phyloP scores from a whole-genome alignment of 2,329 filamentous ascomycete species.

The Penicillium capsulatum region DNA sequence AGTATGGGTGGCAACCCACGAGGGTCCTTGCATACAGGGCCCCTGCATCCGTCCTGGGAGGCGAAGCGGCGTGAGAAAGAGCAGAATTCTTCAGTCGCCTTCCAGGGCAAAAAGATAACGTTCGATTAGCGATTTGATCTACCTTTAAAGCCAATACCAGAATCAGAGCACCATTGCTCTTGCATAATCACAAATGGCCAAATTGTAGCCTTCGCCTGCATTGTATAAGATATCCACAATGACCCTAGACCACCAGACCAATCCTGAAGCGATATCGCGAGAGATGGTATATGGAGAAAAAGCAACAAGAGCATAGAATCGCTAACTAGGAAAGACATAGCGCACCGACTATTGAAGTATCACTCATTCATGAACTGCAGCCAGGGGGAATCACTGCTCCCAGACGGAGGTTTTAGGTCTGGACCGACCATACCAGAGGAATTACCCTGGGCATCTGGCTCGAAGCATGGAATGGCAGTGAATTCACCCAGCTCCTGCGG shows the following conservation, averaged over 20 bases:
- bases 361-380: constrained; percentile 35
- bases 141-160: no score
- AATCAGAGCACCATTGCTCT: no score
- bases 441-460: constrained; percentile 28
- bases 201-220: no score
- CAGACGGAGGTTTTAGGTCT: constrained; percentile 24
- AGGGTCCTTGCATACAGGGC: constrained; percentile 43
- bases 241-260: neutral
- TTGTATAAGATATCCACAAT: neutral
- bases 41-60: constrained; percentile 62
- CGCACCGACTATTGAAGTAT: constrained; percentile 7
- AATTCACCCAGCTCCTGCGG: constrained; percentile 41
- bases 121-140: constrained; percentile 50
- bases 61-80: constrained; percentile 58
- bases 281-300: constrained; percentile 19
- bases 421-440: constrained; percentile 13
- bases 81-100: constrained; percentile 45
- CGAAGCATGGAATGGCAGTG: constrained; percentile 40
- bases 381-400: constrained; percentile 28
- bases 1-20: constrained; percentile 18
- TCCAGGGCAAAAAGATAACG: constrained; percentile 58
- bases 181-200: no score
- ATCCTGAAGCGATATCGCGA: constrained; percentile 3
- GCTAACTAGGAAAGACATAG: constrained; percentile 2
- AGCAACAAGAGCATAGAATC: constrained; percentile 2